These are phyloP conservation scores for Chlorella vulgaris DNA, from an alignment of 139 green algal genomes.

Conservation along the genomic window DNA sequence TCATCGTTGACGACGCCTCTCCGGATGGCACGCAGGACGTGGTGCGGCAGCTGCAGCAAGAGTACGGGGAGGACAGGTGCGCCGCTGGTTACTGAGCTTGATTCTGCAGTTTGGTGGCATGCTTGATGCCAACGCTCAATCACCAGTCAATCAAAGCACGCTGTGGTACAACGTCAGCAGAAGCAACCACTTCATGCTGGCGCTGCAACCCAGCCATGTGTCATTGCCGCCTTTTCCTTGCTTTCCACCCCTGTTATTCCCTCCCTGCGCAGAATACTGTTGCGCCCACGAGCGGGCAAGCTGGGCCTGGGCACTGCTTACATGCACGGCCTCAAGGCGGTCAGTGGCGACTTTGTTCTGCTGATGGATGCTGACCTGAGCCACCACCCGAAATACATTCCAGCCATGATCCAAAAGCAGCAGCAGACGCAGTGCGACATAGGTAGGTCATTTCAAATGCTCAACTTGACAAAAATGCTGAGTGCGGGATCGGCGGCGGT, in stretches of 20 bases:
- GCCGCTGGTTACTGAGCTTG: conserved; percentile 1
- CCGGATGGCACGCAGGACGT: conserved; percentile 92
- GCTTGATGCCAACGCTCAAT: no score
- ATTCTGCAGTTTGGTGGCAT: not conserved
- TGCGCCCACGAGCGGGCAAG: conserved; percentile 73
- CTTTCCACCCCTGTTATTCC: no score
- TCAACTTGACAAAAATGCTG: no score
- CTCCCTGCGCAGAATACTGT: conserved; percentile 59
- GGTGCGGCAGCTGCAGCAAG: conserved; percentile 62
- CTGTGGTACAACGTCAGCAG: no score
- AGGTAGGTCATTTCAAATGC: no score
- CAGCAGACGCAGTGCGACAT: conserved; percentile 54
- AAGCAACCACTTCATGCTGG: no score
- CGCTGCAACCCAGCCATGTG: no score
- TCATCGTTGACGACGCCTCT: conserved; percentile 95
- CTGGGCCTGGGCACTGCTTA: conserved; percentile 86
- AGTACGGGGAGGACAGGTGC: conserved; percentile 69
- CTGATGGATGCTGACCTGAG: conserved; percentile 98
- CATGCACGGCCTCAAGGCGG: conserved; percentile 70
- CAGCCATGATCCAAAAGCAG: conserved; percentile 63
- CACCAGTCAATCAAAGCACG: not conserved
- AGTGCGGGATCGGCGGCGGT: no score
- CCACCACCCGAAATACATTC: conserved; percentile 92
- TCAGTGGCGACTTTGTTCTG: conserved; percentile 81
- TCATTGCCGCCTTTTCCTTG: no score